These are phyloP conservation scores for Ambrosia trifida DNA, from an alignment of 129 eudicot species.

Conservation along the genomic window DNA sequence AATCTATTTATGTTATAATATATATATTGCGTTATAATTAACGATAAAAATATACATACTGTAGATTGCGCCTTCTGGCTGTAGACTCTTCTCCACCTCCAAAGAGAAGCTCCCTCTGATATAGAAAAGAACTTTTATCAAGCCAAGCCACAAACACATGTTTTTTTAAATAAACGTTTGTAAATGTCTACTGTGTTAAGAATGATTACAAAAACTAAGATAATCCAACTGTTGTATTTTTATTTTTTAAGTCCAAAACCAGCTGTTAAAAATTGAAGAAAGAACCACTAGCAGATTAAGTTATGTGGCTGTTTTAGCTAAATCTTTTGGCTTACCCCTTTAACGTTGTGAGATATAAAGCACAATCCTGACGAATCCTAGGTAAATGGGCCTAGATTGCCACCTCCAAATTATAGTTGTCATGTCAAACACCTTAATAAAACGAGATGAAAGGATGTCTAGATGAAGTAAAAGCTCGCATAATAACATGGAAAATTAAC, in stretches of 20 bases:
- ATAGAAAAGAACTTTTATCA: neutral
- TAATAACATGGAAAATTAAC: neutral
- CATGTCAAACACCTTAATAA: neutral
- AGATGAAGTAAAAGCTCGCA: conserved; percentile 7
- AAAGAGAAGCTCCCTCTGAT: conserved; percentile 89
- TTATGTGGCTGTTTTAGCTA: no score
- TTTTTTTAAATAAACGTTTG: no score
- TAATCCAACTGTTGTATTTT: no score
- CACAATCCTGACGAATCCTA: neutral
- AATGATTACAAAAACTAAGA: no score
- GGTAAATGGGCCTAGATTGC: neutral
- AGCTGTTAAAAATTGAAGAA: no score
- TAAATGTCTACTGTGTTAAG: no score
- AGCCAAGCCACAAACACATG: no score
- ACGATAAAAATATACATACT: conserved; percentile 51
- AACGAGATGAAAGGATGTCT: conserved; percentile 5
- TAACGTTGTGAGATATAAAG: neutral
- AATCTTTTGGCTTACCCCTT: neutral
- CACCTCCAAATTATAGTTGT: neutral
- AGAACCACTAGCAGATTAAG: no score
- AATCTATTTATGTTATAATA: conserved; percentile 13
- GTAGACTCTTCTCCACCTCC: conserved; percentile 99
- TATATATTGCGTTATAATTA: neutral
- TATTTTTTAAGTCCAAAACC: no score
- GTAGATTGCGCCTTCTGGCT: conserved; percentile 81